Evolutionary conservation across 208 protist species (phyloP), one percentile per base, ranked within the genome.

Genomic region (Trypanosoma cruzi): DNA sequence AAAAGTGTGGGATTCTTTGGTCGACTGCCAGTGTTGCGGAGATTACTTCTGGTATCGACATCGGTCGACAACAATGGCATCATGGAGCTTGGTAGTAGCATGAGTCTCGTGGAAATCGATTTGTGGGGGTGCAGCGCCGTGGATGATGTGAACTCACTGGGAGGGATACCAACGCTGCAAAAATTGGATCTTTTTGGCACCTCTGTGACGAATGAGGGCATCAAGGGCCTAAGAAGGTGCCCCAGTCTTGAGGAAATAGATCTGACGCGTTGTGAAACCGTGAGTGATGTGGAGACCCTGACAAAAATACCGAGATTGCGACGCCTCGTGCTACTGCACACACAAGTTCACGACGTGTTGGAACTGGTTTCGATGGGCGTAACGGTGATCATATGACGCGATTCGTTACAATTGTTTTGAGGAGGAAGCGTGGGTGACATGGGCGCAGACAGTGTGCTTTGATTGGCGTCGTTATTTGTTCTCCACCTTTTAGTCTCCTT

Each of bases 21-120:
- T 2, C 34, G 40, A 18, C 46, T 64, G 5, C 16, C 26, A 24
- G 11, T 1, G 40, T 56, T 74, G 50, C 37, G 48, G 16, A 73
- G 75, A 55, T 56, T 88, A n/a, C 73, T 85, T 40, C 32, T 80
- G 10, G 68, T 82, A 22, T 65, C 77, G 61, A 79, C 80, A 11
- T 61, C 71, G 34, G 69, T 93, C n/a, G 76, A 63, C 36, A 86
- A 89, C 63, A 66, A 71, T 5, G 79, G 76, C 10, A 60, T 93
- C 5, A 53, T 31, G 20, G 57, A 54, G 14, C 48, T 89, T 24
- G 77, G 62, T 32, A 52, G 53, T n/a, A 88, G 77, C 53, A 32
- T 36, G 7, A 53, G 46, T 50, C 78, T 92, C 26, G 76, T 87
- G 37, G 62, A 81, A 65, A 66, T 94, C 20, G 67, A 73, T 24